Evolutionary conservation across 1,139 yeast species (phyloP).

Genomic region (Kazachstania sp.): DNA sequence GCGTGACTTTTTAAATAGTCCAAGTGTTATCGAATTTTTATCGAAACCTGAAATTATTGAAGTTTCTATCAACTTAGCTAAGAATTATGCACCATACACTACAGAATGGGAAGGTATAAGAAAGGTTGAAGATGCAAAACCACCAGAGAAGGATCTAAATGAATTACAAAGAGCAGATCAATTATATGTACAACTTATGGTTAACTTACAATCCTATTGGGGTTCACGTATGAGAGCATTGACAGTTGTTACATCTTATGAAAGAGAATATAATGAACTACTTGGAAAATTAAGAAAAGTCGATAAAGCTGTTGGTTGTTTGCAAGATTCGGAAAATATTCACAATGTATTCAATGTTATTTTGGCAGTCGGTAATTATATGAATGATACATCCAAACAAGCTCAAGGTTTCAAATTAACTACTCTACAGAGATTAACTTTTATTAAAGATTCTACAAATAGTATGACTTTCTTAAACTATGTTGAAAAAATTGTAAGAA

Average conservation of each 20-base stretch:
- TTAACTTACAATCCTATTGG: conserved; percentile 75
- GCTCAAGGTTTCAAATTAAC: conserved; percentile 73
- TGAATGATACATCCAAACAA: conserved; percentile 73
- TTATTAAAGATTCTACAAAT: conserved; percentile 70
- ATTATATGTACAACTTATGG: conserved; percentile 60
- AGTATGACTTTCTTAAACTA: conserved; percentile 73
- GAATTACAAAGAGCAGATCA: conserved; percentile 74
- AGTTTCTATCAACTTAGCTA: conserved; percentile 52
- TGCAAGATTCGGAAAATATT: conserved; percentile 51
- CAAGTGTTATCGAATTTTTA: conserved; percentile 64
- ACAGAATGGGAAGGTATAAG: conserved; percentile 41
- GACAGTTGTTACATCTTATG: conserved; percentile 50
- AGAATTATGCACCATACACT: conserved; percentile 59
- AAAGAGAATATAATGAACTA: conserved; percentile 63
- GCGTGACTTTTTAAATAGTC: conserved; percentile 42
- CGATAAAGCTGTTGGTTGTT: conserved; percentile 56
- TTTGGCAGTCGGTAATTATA: conserved; percentile 73
- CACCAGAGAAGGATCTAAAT: conserved; percentile 66
- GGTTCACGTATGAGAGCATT: conserved; percentile 68
- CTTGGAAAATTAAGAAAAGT: conserved; percentile 51
- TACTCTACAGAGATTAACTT: conserved; percentile 65
- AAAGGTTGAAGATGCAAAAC: conserved; percentile 29
- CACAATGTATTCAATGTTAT: conserved; percentile 66
- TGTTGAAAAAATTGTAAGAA: conserved; percentile 63
- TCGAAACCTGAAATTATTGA: conserved; percentile 62